Conservation (phyloP, 345 rosid species). For the Acer saccharum region DNA sequence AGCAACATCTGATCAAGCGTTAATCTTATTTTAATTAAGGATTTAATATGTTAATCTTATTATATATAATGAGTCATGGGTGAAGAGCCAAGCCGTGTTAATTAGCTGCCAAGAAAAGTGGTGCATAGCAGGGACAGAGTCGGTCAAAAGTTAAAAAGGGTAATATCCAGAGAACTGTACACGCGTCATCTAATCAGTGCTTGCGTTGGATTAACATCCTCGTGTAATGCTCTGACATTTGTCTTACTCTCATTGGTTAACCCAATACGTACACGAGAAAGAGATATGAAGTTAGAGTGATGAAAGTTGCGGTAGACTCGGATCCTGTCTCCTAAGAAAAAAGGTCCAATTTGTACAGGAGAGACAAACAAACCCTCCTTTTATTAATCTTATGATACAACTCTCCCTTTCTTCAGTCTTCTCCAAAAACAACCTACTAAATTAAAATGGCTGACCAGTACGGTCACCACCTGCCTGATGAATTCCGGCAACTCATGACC, state of each 20-base stretch:
- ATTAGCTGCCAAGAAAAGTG: neutral
- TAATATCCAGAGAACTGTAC: slow-evolving; percentile 16
- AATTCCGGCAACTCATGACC: slow-evolving; percentile 46
- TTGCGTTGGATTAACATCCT: slow-evolving; percentile 13
- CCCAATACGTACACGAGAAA: neutral
- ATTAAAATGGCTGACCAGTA: slow-evolving; percentile 40
- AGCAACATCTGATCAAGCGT: too few relatives aligned
- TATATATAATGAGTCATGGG: too few relatives aligned
- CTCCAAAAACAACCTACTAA: neutral
- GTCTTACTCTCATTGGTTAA: slow-evolving; percentile 12
- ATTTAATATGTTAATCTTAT: too few relatives aligned
- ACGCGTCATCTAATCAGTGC: slow-evolving; percentile 32
- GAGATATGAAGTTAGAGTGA: slow-evolving; percentile 13
- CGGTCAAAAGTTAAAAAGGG: slow-evolving; percentile 14
- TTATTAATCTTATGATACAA: neutral
- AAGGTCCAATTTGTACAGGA: slow-evolving; percentile 18
- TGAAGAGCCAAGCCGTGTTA: too few relatives aligned
- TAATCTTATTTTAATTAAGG: too few relatives aligned
- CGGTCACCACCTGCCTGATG: slow-evolving; percentile 37
- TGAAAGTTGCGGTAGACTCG: slow-evolving; percentile 68
- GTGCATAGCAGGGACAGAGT: neutral
- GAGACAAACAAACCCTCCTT: slow-evolving; percentile 1
- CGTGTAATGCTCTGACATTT: slow-evolving; percentile 35
- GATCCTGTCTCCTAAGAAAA: slow-evolving; percentile 62
- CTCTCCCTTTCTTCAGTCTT: slow-evolving; percentile 4